phyloP scores from a whole-genome alignment of 768 basidiomycete species.

The Tubosaeta sp. region DNA sequence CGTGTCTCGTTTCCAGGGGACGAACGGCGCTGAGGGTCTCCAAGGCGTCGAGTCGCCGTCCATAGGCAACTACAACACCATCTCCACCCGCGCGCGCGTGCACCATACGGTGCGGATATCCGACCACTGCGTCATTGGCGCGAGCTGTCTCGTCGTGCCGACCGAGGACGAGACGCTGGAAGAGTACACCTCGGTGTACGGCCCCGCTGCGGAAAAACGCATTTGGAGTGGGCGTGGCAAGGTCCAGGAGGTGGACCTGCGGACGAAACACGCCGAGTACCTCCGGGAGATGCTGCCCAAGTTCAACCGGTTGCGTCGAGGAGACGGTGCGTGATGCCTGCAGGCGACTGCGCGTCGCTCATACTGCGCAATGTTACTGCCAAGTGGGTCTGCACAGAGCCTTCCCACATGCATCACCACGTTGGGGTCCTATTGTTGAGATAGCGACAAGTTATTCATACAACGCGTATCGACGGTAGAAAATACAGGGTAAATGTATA shows the following conservation, averaged over 20 bases:
- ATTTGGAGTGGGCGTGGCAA: slow-evolving; percentile 84
- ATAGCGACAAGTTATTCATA: neutral
- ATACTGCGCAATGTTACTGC: neutral
- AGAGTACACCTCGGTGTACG: slow-evolving; percentile 83
- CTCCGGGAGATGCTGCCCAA: slow-evolving; percentile 88
- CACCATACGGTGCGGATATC: slow-evolving; percentile 78
- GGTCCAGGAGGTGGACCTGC: slow-evolving; percentile 76
- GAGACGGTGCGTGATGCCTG: slow-evolving; percentile 44
- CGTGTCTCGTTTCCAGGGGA: slow-evolving; percentile 30
- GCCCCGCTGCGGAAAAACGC: slow-evolving; percentile 66
- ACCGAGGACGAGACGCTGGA: slow-evolving; percentile 74
- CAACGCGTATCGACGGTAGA: neutral
- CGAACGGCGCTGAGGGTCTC: neutral
- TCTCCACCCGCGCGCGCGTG: slow-evolving; percentile 79
- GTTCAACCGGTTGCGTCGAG: slow-evolving; percentile 71
- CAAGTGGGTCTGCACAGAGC: neutral
- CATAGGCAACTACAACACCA: slow-evolving; percentile 81
- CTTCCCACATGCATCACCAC: neutral
- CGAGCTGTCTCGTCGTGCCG: slow-evolving; percentile 74
- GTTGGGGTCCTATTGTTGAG: neutral
- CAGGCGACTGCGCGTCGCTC: neutral
- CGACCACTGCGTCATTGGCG: slow-evolving; percentile 79
- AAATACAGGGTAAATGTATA: neutral
- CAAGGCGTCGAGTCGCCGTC: slow-evolving; percentile 85
- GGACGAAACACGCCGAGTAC: slow-evolving; percentile 88